These are phyloP conservation scores for Silybum marianum DNA, from an alignment of 129 eudicot genomes.

Conservation along the genomic window DNA sequence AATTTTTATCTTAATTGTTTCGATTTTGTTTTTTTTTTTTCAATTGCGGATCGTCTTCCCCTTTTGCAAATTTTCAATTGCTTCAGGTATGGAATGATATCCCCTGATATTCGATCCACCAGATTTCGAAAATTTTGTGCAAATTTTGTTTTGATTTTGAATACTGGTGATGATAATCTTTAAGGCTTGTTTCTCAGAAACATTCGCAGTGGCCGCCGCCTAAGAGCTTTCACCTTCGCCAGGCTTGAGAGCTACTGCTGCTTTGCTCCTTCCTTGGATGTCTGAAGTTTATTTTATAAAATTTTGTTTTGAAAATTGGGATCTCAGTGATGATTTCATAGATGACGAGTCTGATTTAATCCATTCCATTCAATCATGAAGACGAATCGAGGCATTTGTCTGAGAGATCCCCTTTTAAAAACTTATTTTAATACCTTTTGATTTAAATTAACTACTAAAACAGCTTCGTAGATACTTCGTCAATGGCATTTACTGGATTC, in stretches of 20 bases:
- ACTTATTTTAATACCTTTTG: neutral
- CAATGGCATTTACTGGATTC: no score
- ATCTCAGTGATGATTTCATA: conserved; percentile 32
- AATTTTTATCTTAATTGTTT: no score
- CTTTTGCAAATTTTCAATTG: conserved; percentile 30
- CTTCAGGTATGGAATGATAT: conserved; percentile 25
- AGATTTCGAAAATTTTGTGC: neutral
- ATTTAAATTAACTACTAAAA: neutral
- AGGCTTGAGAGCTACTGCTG: conserved; percentile 54
- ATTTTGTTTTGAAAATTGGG: neutral
- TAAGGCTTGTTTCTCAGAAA: conserved; percentile 47
- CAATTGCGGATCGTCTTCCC: no score
- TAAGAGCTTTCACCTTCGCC: conserved; percentile 54
- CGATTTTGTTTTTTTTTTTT: neutral
- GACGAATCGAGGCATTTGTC: conserved; percentile 45
- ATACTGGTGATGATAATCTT: conserved; percentile 28
- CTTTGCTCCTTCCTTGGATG: conserved; percentile 45
- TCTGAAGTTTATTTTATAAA: conserved; percentile 26
- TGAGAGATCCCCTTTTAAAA: conserved; percentile 7
- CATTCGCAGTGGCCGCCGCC: conserved; percentile 56
- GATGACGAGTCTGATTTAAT: conserved; percentile 42
- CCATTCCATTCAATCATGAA: conserved; percentile 32
- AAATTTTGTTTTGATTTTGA: no score
- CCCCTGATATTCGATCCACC: conserved; percentile 29
- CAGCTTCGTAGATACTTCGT: no score